Evolutionary conservation across 306 rosid genomes (phyloP).

Genomic region (Begonia masoniana): DNA sequence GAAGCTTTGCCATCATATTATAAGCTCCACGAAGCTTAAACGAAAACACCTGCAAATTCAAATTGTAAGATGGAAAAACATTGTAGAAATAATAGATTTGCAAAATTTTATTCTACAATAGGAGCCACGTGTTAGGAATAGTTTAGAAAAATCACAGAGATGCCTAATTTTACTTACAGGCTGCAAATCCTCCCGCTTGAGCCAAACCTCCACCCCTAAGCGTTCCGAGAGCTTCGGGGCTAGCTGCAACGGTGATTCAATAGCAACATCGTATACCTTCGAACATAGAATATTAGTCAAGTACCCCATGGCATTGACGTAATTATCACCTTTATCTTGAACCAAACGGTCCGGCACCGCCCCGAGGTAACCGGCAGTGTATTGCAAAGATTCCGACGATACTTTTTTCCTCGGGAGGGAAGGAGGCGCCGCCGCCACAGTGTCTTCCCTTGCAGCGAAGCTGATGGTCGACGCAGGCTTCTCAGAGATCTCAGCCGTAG

Average conservation of each 20-base stretch:
- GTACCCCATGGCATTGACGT: conserved; percentile 40
- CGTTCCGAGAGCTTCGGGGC: conserved; percentile 66
- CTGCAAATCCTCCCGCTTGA: conserved; percentile 85
- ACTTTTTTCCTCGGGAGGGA: conserved; percentile 18
- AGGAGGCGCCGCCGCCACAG: conserved; percentile 2
- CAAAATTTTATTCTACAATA: no score
- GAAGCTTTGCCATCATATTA: conserved; percentile 91
- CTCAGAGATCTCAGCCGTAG: conserved; percentile 13
- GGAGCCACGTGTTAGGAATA: no score
- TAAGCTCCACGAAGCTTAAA: conserved; percentile 96
- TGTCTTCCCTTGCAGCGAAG: conserved; percentile 12
- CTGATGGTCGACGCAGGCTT: conserved; percentile 6
- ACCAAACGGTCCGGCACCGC: conserved; percentile 37
- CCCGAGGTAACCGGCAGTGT: conserved; percentile 70
- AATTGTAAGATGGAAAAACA: not conserved
- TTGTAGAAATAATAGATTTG: no score
- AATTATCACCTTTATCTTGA: conserved; percentile 11
- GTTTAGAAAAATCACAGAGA: no score
- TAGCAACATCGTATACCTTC: conserved; percentile 73
- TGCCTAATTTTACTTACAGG: conserved; percentile 37
- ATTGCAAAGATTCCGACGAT: conserved; percentile 43
- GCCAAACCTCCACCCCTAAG: conserved; percentile 62
- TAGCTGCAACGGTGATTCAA: conserved; percentile 64
- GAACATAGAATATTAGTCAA: conserved; percentile 72
- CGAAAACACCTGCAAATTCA: conserved; percentile 56